A percentile compares a stretch with the other conserved stretches of the same genome.
These are phyloP conservation scores for Claviceps africana DNA, from an alignment of 2,329 filamentous ascomycete species.

Conservation along the genomic window DNA sequence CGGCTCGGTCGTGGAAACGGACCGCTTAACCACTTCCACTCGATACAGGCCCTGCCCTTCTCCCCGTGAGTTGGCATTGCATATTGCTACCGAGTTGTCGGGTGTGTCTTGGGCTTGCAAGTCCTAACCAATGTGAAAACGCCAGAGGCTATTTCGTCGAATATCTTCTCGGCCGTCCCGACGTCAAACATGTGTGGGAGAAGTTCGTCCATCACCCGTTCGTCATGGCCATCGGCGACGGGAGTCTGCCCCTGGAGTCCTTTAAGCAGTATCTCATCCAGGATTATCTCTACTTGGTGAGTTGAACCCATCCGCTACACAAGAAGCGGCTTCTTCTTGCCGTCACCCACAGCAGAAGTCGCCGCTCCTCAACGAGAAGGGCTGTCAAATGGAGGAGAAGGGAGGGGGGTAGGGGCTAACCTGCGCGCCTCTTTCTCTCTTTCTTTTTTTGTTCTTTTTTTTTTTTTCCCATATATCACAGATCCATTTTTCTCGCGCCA, in stretches of 20 bases:
- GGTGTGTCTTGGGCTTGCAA: background rate
- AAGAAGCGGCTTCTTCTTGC: background rate
- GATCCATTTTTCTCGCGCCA: conserved; percentile 79
- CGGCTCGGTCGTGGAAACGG: conserved; percentile 53
- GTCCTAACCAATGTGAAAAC: background rate
- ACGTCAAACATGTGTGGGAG: conserved; percentile 63
- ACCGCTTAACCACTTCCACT: conserved; percentile 69
- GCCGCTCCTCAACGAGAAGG: background rate
- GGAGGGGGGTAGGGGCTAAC: background rate
- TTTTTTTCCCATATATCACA: conserved; percentile 16
- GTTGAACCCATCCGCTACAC: conserved; percentile 9
- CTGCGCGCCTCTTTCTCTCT: too few species aligned
- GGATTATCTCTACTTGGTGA: conserved; percentile 78
- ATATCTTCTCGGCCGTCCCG: conserved; percentile 61
- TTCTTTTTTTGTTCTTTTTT: too few species aligned
- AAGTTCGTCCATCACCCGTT: conserved; percentile 72
- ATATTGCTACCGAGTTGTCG: background rate
- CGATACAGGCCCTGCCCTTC: conserved; percentile 53
- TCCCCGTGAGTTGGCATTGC: conserved; percentile 34
- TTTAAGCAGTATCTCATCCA: conserved; percentile 88
- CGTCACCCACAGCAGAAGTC: background rate
- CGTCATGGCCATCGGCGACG: conserved; percentile 60
- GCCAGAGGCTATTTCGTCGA: conserved; percentile 63
- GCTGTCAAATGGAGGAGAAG: background rate
- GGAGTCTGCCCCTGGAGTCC: conserved; percentile 56